A percentile compares a stretch with the other conserved stretches of the same genome.
Conservation (phyloP, 371 early-diverging fungal species). For the Lichtheimia ramosa region DNA sequence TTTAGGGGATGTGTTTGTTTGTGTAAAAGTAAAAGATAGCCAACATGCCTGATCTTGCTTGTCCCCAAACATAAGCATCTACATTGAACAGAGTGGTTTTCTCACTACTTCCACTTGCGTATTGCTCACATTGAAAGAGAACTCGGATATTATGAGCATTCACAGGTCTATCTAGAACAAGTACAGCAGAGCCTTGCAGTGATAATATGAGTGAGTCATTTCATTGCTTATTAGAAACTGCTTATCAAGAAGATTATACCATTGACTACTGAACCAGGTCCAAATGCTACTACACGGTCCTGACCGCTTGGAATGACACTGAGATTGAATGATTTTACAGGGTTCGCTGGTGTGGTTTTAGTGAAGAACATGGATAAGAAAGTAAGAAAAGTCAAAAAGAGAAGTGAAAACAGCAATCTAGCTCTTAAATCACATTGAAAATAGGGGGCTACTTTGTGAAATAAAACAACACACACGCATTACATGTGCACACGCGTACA, state of each 20-base stretch:
- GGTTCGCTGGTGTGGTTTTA: slow-evolving; percentile 16
- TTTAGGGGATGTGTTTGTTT: too few species aligned
- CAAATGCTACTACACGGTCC: slow-evolving; percentile 40
- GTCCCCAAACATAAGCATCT: slow-evolving; percentile 16
- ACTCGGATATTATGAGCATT: slow-evolving; percentile 30
- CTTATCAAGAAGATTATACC: slow-evolving; percentile 32
- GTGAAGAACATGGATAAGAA: slow-evolving; percentile 17
- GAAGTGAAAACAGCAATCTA: not conserved
- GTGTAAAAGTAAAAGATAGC: too few species aligned
- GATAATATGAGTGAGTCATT: not conserved
- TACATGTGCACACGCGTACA: too few species aligned
- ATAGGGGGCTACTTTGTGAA: too few species aligned
- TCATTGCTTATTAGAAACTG: not conserved
- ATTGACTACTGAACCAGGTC: slow-evolving; percentile 42
- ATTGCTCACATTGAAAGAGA: slow-evolving; percentile 36
- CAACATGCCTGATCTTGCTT: slow-evolving; percentile 9
- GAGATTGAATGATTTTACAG: slow-evolving; percentile 25
- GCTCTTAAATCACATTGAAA: too few species aligned
- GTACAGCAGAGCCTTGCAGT: slow-evolving; percentile 32
- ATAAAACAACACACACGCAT: too few species aligned
- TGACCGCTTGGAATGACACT: slow-evolving; percentile 26
- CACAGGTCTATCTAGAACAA: slow-evolving; percentile 30
- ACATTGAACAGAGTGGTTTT: slow-evolving; percentile 9
- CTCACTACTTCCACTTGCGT: slow-evolving; percentile 1
- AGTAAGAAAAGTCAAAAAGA: slow-evolving; percentile 7